phyloP scores from a whole-genome alignment of 2,329 filamentous ascomycete species.

The Pseudonectria buxi region DNA sequence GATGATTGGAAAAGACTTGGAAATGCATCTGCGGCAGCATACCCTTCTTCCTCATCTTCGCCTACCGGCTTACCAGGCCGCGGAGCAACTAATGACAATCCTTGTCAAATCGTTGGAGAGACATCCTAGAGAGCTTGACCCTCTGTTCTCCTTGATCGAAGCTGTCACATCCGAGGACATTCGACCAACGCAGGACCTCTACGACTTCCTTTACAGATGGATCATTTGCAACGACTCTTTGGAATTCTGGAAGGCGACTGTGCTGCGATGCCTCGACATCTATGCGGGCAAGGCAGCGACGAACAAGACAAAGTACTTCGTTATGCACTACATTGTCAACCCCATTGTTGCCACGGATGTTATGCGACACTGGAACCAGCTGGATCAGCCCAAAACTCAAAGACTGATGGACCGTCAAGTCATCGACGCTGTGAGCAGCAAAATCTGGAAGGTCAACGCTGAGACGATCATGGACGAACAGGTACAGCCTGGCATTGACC shows the following conservation, averaged over 20 bases:
- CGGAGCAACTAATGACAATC: slow-evolving; percentile 79
- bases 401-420: slow-evolving; percentile 79
- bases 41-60: slow-evolving; percentile 65
- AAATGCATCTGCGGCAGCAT: slow-evolving; percentile 65
- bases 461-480: slow-evolving; percentile 78
- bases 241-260: slow-evolving; percentile 75
- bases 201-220: slow-evolving; percentile 74
- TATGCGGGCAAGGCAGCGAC: slow-evolving; percentile 73
- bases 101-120: slow-evolving; percentile 73
- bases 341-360: slow-evolving; percentile 96
- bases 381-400: slow-evolving; percentile 49
- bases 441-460: slow-evolving; percentile 87
- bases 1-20: slow-evolving; percentile 68
- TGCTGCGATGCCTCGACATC: slow-evolving; percentile 79
- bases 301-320: slow-evolving; percentile 88
- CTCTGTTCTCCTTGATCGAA: slow-evolving; percentile 78
- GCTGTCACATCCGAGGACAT: slow-evolving; percentile 77
- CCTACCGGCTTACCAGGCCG: slow-evolving; percentile 80
- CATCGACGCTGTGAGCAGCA: slow-evolving; percentile 83
- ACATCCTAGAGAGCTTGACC: slow-evolving; percentile 70
- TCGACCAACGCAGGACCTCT: slow-evolving; percentile 67
- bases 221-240: slow-evolving; percentile 80
- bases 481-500: slow-evolving; percentile 80
- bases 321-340: slow-evolving; percentile 88
- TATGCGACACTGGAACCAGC: slow-evolving; percentile 68